Conservation (phyloP, 768 basidiomycete genomes). For the Lentinula boryana region DNA sequence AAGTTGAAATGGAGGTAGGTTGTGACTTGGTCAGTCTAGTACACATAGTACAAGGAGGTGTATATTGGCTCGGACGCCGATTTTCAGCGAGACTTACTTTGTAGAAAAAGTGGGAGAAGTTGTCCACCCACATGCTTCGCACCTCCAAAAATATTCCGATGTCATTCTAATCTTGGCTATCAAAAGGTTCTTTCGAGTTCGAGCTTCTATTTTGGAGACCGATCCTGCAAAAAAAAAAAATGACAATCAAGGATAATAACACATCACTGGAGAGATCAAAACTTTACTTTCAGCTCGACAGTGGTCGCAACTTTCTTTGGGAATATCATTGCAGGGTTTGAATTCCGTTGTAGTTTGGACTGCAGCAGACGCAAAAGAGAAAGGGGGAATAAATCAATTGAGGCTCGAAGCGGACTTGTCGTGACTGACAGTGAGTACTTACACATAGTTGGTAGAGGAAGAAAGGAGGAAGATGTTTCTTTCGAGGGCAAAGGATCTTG, state of each 20-base stretch:
- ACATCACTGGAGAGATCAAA: no score
- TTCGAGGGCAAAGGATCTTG: not conserved
- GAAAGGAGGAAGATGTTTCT: not conserved
- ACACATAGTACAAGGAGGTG: not conserved
- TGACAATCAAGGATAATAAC: no score
- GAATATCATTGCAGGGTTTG: not conserved
- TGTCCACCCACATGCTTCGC: slow-evolving; percentile 2
- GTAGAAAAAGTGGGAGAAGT: not conserved
- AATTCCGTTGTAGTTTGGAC: not conserved
- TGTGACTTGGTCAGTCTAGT: not conserved
- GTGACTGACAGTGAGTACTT: not conserved
- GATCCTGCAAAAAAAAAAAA: not conserved
- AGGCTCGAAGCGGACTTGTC: not conserved
- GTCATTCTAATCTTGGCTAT: not conserved
- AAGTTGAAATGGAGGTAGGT: not conserved
- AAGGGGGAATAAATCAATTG: not conserved
- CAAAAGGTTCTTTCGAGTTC: not conserved
- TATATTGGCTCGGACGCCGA: no score
- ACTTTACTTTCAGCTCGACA: not conserved
- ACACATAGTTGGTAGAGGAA: not conserved
- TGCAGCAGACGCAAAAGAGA: not conserved
- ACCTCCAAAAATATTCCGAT: not conserved
- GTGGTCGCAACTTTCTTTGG: not conserved
- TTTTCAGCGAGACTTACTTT: not conserved
- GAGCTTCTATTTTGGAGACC: slow-evolving; percentile 2